A percentile compares a stretch with the other conserved stretches of the same genome.
phyloP scores from a whole-genome alignment of 106 monocot genomes.

The Dendrobium nobile region DNA sequence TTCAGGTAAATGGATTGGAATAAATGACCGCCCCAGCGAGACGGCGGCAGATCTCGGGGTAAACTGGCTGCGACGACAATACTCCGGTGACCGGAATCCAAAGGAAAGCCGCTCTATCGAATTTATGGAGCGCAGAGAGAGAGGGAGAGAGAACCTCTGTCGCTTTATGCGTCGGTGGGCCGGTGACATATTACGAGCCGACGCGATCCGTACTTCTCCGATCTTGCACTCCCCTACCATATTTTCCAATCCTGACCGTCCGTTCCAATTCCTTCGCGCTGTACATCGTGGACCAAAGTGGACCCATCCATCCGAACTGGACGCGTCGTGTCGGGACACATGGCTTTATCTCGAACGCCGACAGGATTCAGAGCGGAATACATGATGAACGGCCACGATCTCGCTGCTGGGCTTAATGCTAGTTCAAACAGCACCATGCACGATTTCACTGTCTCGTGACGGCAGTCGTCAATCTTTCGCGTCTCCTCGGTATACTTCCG shows the following conservation, averaged over 20 bases:
- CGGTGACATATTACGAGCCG: conserved; percentile 8
- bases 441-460: not conserved
- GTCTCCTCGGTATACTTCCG: not conserved
- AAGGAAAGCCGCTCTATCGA: not conserved
- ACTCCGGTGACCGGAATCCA: not conserved
- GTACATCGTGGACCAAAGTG: not conserved
- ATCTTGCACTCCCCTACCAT: not conserved
- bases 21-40: not conserved
- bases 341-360: not conserved
- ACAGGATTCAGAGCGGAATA: not conserved
- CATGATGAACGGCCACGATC: conserved; percentile 4
- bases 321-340: not conserved
- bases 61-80: not conserved
- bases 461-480: not conserved
- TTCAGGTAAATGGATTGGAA: not conserved
- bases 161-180: not conserved
- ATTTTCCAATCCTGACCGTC: conserved; percentile 4
- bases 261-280: not conserved
- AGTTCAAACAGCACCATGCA: not conserved
- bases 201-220: conserved; percentile 1
- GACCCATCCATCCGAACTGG: not conserved
- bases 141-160: not conserved
- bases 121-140: too few species aligned
- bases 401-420: not conserved
- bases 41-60: not conserved